These are phyloP conservation scores for Echria macrotheca DNA, from an alignment of 495 filamentous ascomycete species.

Conservation along the genomic window DNA sequence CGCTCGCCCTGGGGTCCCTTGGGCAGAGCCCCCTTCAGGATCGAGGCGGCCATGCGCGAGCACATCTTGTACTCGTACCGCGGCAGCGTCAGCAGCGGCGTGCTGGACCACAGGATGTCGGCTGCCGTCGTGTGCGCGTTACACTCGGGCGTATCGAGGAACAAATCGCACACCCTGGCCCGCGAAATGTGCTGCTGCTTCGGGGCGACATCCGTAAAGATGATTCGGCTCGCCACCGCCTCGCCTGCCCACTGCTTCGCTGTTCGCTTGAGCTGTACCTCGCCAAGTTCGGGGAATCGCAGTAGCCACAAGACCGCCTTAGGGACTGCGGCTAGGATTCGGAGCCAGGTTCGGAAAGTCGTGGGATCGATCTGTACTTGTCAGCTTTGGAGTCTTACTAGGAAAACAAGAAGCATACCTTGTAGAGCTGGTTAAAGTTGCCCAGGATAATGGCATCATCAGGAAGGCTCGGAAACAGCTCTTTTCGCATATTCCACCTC, in stretches of 20 bases:
- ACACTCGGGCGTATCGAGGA: slow-evolving; percentile 96
- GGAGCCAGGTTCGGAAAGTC: slow-evolving; percentile 93
- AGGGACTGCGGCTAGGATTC: slow-evolving; percentile 79
- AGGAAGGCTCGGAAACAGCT: slow-evolving; percentile 77
- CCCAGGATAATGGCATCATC: slow-evolving; percentile 89
- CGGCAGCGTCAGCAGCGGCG: slow-evolving; percentile 89
- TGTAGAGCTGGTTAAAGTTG: slow-evolving; percentile 99
- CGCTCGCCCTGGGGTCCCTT: slow-evolving; percentile 56
- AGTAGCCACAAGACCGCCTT: slow-evolving; percentile 94
- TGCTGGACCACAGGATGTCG: slow-evolving; percentile 93
- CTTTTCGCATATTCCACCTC: slow-evolving; percentile 92
- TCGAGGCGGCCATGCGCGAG: slow-evolving; percentile 93
- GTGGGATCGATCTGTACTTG: slow-evolving; percentile 85
- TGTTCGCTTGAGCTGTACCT: slow-evolving; percentile 73
- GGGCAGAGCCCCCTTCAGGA: slow-evolving; percentile 83
- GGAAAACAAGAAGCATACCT: slow-evolving; percentile 52
- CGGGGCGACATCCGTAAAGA: slow-evolving; percentile 95
- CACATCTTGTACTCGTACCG: slow-evolving; percentile 98
- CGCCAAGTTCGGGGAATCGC: slow-evolving; percentile 91
- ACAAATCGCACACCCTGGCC: slow-evolving; percentile 86
- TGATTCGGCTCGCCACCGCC: slow-evolving; percentile 82
- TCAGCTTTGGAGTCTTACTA: neutral
- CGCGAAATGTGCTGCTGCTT: slow-evolving; percentile 93
- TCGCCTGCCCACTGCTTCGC: slow-evolving; percentile 79
- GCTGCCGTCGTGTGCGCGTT: slow-evolving; percentile 98